Percentiles rank a stretch among this genome's conserved stretches.
phyloP scores from a whole-genome alignment of 805 yeast genomes.

The Suhomyces emberorum region DNA sequence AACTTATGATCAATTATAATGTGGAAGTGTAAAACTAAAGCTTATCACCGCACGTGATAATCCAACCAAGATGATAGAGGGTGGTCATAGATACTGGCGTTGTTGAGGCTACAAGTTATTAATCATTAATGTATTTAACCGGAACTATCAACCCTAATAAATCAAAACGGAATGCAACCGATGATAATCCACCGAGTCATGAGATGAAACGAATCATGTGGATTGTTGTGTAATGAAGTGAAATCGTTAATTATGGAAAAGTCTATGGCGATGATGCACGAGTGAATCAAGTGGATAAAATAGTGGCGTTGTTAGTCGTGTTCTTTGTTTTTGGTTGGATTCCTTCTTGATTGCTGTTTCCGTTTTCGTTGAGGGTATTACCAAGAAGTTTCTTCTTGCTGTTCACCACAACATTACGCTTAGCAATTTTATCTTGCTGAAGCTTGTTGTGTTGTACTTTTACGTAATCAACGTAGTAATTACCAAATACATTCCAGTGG shows the following conservation, averaged over 20 bases:
- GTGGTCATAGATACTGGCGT: too few relatives aligned
- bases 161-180: not conserved
- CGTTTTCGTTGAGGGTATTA: constrained; percentile 3
- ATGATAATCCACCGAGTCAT: not conserved
- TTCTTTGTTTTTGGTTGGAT: constrained; percentile 5
- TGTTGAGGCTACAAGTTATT: too few relatives aligned
- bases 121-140: not conserved
- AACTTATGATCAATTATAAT: too few relatives aligned
- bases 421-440: constrained; percentile 14
- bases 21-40: too few relatives aligned
- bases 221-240: not conserved
- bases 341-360: constrained; percentile 7
- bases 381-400: constrained; percentile 5
- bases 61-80: too few relatives aligned
- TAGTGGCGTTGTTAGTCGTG: constrained; percentile 9
- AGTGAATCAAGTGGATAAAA: constrained; percentile 9
- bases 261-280: not conserved
- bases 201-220: not conserved
- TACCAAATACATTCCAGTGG: constrained; percentile 82
- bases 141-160: not conserved
- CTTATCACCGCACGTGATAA: too few relatives aligned
- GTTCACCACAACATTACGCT: constrained; percentile 10
- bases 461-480: constrained; percentile 51
- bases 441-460: constrained; percentile 15
- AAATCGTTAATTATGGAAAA: not conserved